Evolutionary conservation across 2,329 filamentous ascomycete genomes (phyloP), one percentile per base, ranked within the genome.

Genomic region (Orbilia blumenaviensis): DNA sequence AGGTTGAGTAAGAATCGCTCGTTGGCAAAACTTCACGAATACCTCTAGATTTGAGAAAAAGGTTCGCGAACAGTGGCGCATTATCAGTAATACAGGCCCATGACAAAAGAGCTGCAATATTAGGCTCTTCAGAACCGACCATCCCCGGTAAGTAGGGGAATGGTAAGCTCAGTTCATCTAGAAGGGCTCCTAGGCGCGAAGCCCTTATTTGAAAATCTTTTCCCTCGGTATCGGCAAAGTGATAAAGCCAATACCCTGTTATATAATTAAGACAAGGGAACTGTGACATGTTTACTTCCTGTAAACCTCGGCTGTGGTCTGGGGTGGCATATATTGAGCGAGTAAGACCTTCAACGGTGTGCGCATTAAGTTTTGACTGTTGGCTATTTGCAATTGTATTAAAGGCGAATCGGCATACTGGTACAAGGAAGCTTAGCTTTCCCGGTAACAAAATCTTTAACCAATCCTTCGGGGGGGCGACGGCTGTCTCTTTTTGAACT

Each of bases 11-110:
- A n/a, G 36, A 41, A n/a, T 41, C 14, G n/a, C n/a, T n/a, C n/a
- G n/a, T n/a, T n/a, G n/a, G n/a, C n/a, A n/a, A n/a, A n/a, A n/a
- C n/a, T n/a, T n/a, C n/a, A n/a, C n/a, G n/a, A n/a, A n/a, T n/a
- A 3, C 16, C 41, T 10, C 8, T 27, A n/a, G 21, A 27, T 14
- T 48, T 27, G 12, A 27, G 27, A 9, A 48, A 48, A 1, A 25
- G 1, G 3, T n/a, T 29, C 14, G 29, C 16, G 14, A 66, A 54
- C 12, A 66, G 29, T 1, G 46, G 46, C 14, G 54, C 9, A 18
- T 66, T 46, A 12, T 66, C 61, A n/a, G 52, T 23, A 21, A 41
- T 23, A 27, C 61, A 66, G 9, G 61, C 61, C 61, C 61, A 66
- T 14, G 21, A 14, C 8, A 54, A 6, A 2, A 66, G 23, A 0